These are phyloP conservation scores for Suillus subalutaceus DNA, from an alignment of 768 basidiomycete species.

Conservation along the genomic window DNA sequence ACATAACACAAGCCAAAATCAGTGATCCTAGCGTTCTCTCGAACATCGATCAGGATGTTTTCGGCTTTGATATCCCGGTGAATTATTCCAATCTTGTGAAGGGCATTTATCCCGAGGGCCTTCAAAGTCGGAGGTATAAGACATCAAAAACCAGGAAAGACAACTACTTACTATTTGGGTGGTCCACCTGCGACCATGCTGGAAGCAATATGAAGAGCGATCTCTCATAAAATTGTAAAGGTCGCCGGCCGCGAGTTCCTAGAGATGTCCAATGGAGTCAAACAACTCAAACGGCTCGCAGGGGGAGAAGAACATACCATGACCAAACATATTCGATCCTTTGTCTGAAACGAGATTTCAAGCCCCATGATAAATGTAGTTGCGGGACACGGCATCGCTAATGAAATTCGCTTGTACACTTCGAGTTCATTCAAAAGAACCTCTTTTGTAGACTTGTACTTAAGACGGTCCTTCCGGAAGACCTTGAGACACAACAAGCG, in stretches of 20 bases:
- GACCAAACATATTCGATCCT: slow-evolving; percentile 34
- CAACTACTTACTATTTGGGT: slow-evolving; percentile 38
- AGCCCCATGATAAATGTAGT: slow-evolving; percentile 41
- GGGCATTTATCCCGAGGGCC: slow-evolving; percentile 40
- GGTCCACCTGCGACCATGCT: slow-evolving; percentile 29
- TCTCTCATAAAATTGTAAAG: slow-evolving; percentile 32
- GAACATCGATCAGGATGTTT: neutral
- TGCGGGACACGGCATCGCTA: slow-evolving; percentile 24
- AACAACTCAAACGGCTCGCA: neutral
- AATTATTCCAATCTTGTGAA: slow-evolving; percentile 64
- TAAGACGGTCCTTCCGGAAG: slow-evolving; percentile 26
- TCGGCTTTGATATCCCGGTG: slow-evolving; percentile 63
- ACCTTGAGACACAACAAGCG: slow-evolving; percentile 44
- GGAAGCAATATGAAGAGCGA: slow-evolving; percentile 17
- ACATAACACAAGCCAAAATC: neutral
- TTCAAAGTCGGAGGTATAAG: slow-evolving; percentile 17
- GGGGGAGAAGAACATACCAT: slow-evolving; percentile 35
- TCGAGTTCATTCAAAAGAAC: slow-evolving; percentile 36
- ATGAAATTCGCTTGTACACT: slow-evolving; percentile 38
- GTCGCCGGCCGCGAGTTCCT: slow-evolving; percentile 46
- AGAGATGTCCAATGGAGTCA: neutral
- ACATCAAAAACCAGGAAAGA: slow-evolving; percentile 5
- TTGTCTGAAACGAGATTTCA: slow-evolving; percentile 39
- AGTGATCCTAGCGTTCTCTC: neutral
- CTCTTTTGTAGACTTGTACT: slow-evolving; percentile 10